phyloP scores from a whole-genome alignment of 495 filamentous ascomycete species.

The Talaromyces ruber region DNA sequence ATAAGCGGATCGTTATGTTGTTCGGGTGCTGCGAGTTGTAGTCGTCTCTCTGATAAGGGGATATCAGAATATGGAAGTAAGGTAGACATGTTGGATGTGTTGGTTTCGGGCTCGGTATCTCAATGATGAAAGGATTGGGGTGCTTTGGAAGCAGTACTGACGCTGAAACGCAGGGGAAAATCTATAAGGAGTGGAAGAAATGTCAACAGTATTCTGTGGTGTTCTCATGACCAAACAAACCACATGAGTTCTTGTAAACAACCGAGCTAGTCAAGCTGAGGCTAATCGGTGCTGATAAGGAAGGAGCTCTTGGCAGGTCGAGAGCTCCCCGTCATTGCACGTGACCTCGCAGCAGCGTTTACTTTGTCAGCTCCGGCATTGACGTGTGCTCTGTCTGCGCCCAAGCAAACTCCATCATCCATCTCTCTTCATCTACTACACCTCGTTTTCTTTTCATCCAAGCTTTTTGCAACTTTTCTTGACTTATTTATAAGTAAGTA shows the following conservation, averaged over 20 bases:
- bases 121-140: no score
- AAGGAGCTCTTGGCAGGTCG: not conserved
- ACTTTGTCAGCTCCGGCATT: conserved; percentile 8
- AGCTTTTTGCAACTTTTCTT: not conserved
- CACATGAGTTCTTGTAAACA: not conserved
- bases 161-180: not conserved
- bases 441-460: not conserved
- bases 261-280: not conserved
- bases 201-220: not conserved
- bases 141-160: no score
- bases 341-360: conserved; percentile 2
- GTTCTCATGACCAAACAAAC: not conserved
- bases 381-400: conserved; percentile 3
- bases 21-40: conserved; percentile 12
- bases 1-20: conserved; percentile 32
- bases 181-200: not conserved
- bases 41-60: conserved; percentile 3
- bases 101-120: not conserved
- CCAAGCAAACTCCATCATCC: conserved; percentile 1
- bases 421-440: not conserved
- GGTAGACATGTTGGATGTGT: conserved; percentile 1
- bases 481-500: not conserved
- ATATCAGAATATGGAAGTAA: conserved; percentile 1
- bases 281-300: not conserved
- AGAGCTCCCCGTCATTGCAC: conserved; percentile 1